These are phyloP conservation scores for Flueggea neowawraea DNA, from an alignment of 441 rosid species.

Conservation along the genomic window DNA sequence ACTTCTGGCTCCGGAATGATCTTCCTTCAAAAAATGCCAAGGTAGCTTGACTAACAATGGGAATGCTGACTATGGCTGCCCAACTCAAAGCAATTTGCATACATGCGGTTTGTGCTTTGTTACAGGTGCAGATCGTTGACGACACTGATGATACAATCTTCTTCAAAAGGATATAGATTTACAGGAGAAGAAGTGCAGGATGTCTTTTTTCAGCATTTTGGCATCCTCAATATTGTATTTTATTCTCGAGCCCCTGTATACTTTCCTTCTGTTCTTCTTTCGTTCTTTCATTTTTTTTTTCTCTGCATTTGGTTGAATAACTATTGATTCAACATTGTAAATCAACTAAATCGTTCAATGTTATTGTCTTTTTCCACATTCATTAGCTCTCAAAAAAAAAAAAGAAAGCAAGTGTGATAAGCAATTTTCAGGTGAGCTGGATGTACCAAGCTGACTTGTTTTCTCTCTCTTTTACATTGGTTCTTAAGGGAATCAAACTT, in stretches of 20 bases:
- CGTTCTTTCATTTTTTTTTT: no score
- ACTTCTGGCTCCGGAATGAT: conserved; percentile 55
- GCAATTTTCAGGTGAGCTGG: no score
- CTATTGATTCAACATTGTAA: no score
- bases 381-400: no score
- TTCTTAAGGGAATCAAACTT: no score
- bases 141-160: neutral
- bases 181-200: neutral
- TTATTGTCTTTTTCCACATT: no score
- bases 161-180: neutral
- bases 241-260: neutral
- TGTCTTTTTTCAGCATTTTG: neutral
- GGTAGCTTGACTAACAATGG: conserved; percentile 35
- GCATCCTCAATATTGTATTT: no score
- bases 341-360: no score
- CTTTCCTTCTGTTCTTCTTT: neutral
- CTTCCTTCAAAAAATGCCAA: conserved; percentile 34
- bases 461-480: no score
- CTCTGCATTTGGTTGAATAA: no score
- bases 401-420: no score
- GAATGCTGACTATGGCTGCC: neutral
- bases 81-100: neutral
- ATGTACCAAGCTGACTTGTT: no score
- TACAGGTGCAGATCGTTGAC: neutral
- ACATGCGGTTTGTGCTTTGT: neutral